Conservation (phyloP, 495 filamentous ascomycete species). For the Margaritispora aquatica region DNA sequence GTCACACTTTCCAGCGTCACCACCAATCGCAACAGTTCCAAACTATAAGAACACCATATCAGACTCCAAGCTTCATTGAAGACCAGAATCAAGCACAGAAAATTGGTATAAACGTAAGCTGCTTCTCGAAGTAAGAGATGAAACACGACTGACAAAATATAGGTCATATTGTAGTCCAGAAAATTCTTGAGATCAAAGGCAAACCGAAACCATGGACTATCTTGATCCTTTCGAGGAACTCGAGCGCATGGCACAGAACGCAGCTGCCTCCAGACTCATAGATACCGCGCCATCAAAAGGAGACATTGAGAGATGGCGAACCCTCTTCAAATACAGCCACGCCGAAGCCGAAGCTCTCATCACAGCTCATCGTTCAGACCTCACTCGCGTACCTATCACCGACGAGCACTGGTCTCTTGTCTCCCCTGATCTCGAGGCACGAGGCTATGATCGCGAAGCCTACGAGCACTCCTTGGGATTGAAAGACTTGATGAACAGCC, state of each 20-base stretch:
- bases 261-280: background rate
- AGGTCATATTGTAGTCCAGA: too few species aligned
- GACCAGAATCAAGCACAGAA: too few species aligned
- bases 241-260: conserved; percentile 3
- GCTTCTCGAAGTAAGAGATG: too few species aligned
- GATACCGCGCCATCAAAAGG: background rate
- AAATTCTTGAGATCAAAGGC: too few species aligned
- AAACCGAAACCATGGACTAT: conserved; percentile 10
- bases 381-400: background rate
- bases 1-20: background rate
- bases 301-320: background rate
- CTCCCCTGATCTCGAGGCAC: background rate
- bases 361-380: conserved; percentile 2
- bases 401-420: conserved; percentile 6
- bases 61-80: too few species aligned
- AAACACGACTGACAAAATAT: too few species aligned
- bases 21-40: too few species aligned
- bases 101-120: too few species aligned
- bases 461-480: conserved; percentile 7
- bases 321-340: conserved; percentile 7
- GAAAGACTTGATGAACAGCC: conserved; percentile 2
- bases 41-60: too few species aligned
- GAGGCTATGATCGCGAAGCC: conserved; percentile 7
- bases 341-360: background rate
- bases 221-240: conserved; percentile 6